Evolutionary conservation across 257 asterid species (phyloP).

Genomic region (Cruciata laevipes): DNA sequence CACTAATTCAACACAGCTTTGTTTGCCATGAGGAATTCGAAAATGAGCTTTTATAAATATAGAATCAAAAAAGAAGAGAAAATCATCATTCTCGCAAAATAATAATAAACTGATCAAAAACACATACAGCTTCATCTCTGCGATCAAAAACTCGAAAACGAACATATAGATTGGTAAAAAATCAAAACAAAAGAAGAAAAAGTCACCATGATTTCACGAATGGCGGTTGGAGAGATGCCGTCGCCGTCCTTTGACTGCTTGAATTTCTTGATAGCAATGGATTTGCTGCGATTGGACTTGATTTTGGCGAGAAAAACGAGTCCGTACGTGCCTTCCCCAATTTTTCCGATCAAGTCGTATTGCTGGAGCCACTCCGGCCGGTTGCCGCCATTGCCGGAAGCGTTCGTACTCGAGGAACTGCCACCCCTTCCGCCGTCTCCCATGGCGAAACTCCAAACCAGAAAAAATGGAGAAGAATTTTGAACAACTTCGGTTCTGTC

Average conservation of each 20-base stretch:
- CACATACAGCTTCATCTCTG: not conserved
- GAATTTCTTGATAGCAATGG: constrained; percentile 92
- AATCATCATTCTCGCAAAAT: not conserved
- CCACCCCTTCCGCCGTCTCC: constrained; percentile 19
- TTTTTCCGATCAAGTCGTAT: constrained; percentile 88
- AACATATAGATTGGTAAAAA: not conserved
- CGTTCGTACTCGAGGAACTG: constrained; percentile 14
- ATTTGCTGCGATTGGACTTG: constrained; percentile 65
- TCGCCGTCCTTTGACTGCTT: constrained; percentile 98
- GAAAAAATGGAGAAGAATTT: not conserved
- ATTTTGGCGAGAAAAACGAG: constrained; percentile 89
- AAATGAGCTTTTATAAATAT: not conserved
- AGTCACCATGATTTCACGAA: constrained; percentile 94
- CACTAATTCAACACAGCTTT: not conserved
- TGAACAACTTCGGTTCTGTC: not conserved
- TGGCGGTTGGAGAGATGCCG: constrained; percentile 98
- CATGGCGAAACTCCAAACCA: constrained; percentile 5
- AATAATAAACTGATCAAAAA: not conserved
- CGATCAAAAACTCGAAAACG: not conserved
- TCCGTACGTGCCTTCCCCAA: constrained; percentile 97
- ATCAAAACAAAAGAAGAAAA: not conserved
- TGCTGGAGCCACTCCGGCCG: constrained; percentile 97
- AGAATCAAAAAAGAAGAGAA: not conserved
- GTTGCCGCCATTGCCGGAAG: constrained; percentile 17
- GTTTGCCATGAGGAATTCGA: not conserved